A percentile compares a stretch with the other conserved stretches of the same genome.
phyloP scores from a whole-genome alignment of 2,329 filamentous ascomycete genomes.

The Diplodia mutila region DNA sequence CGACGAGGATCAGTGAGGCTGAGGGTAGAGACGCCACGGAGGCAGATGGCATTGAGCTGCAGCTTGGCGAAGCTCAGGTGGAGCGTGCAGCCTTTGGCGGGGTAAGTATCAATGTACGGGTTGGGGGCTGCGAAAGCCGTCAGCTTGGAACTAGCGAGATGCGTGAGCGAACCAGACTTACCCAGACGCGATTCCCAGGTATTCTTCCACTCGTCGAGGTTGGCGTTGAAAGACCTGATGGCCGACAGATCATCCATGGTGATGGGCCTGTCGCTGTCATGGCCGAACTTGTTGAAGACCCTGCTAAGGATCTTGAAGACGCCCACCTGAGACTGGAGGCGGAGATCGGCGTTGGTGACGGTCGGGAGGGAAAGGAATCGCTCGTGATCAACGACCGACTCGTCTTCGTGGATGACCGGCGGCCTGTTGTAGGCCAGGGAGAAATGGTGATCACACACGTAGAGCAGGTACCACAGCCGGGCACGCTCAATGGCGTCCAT shows the following conservation, averaged over 20 bases:
- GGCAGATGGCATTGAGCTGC: constrained; percentile 41
- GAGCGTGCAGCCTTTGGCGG: constrained; percentile 33
- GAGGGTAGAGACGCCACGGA: constrained; percentile 30
- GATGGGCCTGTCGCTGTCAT: constrained; percentile 42
- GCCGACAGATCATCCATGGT: constrained; percentile 44
- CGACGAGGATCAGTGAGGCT: constrained; percentile 11
- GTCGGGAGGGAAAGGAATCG: constrained; percentile 36
- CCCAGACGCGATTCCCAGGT: constrained; percentile 42
- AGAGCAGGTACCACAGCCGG: constrained; percentile 46
- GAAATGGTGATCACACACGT: constrained; percentile 47
- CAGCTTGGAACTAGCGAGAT: not conserved
- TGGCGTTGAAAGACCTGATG: constrained; percentile 47
- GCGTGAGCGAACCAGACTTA: not conserved
- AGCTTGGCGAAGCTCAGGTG: constrained; percentile 43
- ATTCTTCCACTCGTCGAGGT: constrained; percentile 50
- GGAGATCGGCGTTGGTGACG: constrained; percentile 37
- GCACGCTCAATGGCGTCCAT: constrained; percentile 42
- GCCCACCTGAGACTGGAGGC: constrained; percentile 38
- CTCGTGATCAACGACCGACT: constrained; percentile 44
- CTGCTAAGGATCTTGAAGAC: constrained; percentile 41
- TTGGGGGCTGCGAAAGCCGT: constrained; percentile 26
- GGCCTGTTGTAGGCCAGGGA: constrained; percentile 48
- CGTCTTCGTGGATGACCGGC: constrained; percentile 45
- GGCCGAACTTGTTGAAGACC: constrained; percentile 40
- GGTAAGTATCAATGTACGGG: constrained; percentile 36